Percentiles rank a stretch among this genome's conserved stretches.
These are phyloP conservation scores for Russula brevipes DNA, from an alignment of 768 basidiomycete species.

Conservation along the genomic window DNA sequence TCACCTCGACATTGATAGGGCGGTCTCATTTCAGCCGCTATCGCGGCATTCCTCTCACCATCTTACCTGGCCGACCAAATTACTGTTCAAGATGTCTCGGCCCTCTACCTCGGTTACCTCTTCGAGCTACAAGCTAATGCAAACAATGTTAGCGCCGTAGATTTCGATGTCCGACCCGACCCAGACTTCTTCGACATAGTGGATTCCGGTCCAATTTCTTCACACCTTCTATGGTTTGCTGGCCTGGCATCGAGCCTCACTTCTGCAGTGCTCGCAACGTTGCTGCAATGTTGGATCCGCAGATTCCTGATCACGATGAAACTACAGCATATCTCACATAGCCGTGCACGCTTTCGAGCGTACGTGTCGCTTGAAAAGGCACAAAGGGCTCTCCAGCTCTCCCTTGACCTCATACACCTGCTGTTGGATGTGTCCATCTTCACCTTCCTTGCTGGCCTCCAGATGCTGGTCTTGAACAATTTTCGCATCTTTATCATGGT, in stretches of 20 bases:
- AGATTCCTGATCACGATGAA: not conserved
- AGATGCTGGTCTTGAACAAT: not conserved
- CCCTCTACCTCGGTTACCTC: conserved; percentile 1
- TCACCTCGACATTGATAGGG: not conserved
- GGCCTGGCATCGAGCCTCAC: not conserved
- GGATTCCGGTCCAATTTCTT: not conserved
- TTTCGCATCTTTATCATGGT: not conserved
- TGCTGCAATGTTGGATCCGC: conserved; percentile 8
- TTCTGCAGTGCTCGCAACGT: not conserved
- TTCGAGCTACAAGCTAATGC: not conserved
- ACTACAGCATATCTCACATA: not conserved
- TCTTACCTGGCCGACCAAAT: conserved; percentile 1
- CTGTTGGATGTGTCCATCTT: conserved; percentile 5
- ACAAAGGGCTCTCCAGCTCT: not conserved
- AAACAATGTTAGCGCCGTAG: not conserved
- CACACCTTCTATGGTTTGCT: not conserved
- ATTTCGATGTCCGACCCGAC: no score
- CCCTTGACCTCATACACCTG: not conserved
- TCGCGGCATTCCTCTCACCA: not conserved
- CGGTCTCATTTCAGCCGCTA: conserved; percentile 5
- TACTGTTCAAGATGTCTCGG: conserved; percentile 4
- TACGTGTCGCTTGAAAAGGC: not conserved
- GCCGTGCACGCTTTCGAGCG: not conserved
- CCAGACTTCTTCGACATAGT: not conserved
- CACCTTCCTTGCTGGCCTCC: not conserved